These are phyloP conservation scores for Haplosporangium gracile DNA, from an alignment of 192 early-diverging fungal genomes.

Conservation along the genomic window DNA sequence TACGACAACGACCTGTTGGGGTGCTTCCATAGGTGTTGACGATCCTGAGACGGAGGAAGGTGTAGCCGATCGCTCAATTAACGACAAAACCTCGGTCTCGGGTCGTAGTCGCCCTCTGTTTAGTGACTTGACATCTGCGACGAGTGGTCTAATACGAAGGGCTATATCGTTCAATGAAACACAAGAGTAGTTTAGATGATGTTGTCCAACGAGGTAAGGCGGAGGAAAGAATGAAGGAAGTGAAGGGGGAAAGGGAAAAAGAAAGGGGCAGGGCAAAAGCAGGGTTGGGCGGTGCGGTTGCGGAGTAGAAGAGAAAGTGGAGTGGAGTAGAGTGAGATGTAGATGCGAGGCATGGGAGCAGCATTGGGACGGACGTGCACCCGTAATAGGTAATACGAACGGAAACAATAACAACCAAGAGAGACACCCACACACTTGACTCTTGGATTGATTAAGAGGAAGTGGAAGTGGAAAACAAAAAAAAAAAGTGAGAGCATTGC, in stretches of 20 bases:
- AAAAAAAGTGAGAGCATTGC: not conserved
- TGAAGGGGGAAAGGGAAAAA: no score
- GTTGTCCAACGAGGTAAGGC: not conserved
- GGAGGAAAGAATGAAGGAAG: not conserved
- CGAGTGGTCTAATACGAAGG: constrained; percentile 48
- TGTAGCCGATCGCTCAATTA: constrained; percentile 40
- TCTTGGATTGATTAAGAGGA: not conserved
- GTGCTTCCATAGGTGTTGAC: constrained; percentile 23
- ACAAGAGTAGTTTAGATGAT: not conserved
- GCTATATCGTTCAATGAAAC: constrained; percentile 17
- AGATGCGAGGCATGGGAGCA: not conserved
- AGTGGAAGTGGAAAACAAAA: not conserved
- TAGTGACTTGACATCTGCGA: constrained; percentile 27
- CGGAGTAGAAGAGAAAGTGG: constrained; percentile 7
- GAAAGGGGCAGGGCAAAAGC: not conserved
- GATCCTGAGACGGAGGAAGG: constrained; percentile 15
- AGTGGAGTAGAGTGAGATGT: not conserved
- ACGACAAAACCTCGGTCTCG: constrained; percentile 40
- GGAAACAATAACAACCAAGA: not conserved
- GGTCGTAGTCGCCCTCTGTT: constrained; percentile 26
- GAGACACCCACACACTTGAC: not conserved
- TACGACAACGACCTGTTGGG: constrained; percentile 40
- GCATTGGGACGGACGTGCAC: not conserved
- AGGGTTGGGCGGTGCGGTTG: not conserved
- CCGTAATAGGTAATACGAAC: constrained; percentile 1